Evolutionary conservation across 2,329 filamentous ascomycete species (phyloP), one percentile per base, ranked within the genome.

Genomic region (Kalaharituber pfeilii): DNA sequence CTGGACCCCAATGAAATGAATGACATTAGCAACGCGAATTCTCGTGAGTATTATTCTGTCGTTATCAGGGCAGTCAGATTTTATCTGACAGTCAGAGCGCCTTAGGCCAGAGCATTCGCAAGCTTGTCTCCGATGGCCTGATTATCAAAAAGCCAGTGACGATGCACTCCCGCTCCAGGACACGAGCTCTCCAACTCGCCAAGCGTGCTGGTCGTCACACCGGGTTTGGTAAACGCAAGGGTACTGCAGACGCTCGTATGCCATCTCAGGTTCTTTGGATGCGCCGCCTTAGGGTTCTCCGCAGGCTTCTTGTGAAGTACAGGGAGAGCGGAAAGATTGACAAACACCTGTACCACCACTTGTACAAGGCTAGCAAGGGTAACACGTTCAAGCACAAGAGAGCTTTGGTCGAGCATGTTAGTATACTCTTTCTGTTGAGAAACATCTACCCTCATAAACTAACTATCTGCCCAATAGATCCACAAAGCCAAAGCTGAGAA

Each of bases 381-480:
- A 98, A 98, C 84, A 89, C 91, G 73, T 98, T 98, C 85, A 98
- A 98, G 88, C 91, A 98, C 86, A 98, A 96, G 88, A 84, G 91
- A 76, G 91, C 88, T 70, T 83, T 98, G 69, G 87, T 98, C 72
- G 91, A 98, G 82, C 91, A 98, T 79, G 91, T 98, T 93, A 71
- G 91, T 86, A 29, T 6, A 13, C 24, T 49, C 22, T 65, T n/a
- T n/a, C n/a, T n/a, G n/a, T n/a, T n/a, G n/a, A n/a, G n/a, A n/a
- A n/a, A n/a, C n/a, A n/a, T n/a, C n/a, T n/a, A n/a, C n/a, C n/a
- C n/a, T n/a, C n/a, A n/a, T n/a, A 55, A 57, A 39, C 52, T 39
- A 56, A 63, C 62, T 64, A 66, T 62, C 60, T 57, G 47, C 53
- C 45, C 52, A 58, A 67, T 69, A 98, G 91, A 96, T 98, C 72